Percentiles rank a stretch among this genome's conserved stretches.
These are phyloP conservation scores for Marasmius fiardii DNA, from an alignment of 1,284 basidiomycete genomes.

Conservation along the genomic window DNA sequence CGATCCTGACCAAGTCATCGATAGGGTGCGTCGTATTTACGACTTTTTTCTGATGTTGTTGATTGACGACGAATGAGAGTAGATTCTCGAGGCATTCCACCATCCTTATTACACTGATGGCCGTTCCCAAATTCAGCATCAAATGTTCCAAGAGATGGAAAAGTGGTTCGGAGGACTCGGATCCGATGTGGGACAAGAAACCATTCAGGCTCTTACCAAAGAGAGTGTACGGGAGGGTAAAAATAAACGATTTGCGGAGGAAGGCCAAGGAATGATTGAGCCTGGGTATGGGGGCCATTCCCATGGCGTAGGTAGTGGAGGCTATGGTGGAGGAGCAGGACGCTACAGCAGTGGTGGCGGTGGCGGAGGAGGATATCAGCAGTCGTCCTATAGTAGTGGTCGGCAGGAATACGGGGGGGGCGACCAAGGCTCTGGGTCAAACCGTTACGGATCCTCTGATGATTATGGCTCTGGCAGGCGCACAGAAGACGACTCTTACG, in stretches of 20 bases:
- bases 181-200: slow-evolving; percentile 36
- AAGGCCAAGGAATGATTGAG: slow-evolving; percentile 31
- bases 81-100: slow-evolving; percentile 68
- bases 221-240: slow-evolving; percentile 38
- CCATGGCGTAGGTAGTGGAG: slow-evolving; percentile 10
- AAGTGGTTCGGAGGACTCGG: slow-evolving; percentile 56
- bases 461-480: not conserved
- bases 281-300: slow-evolving; percentile 31
- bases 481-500: not conserved
- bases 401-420: not conserved
- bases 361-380: not conserved
- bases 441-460: not conserved
- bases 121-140: slow-evolving; percentile 56
- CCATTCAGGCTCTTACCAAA: slow-evolving; percentile 48
- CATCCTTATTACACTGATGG: slow-evolving; percentile 65
- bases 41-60: not conserved
- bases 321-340: slow-evolving; percentile 3
- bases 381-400: not conserved
- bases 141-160: slow-evolving; percentile 60
- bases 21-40: slow-evolving; percentile 31
- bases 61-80: not conserved
- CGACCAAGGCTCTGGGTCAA: not conserved
- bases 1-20: slow-evolving; percentile 47
- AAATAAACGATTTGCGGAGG: slow-evolving; percentile 34
- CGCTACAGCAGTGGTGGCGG: not conserved